Evolutionary conservation across 768 basidiomycete species (phyloP), one percentile per base, ranked within the genome.

Genomic region (Trametes coccinea): DNA sequence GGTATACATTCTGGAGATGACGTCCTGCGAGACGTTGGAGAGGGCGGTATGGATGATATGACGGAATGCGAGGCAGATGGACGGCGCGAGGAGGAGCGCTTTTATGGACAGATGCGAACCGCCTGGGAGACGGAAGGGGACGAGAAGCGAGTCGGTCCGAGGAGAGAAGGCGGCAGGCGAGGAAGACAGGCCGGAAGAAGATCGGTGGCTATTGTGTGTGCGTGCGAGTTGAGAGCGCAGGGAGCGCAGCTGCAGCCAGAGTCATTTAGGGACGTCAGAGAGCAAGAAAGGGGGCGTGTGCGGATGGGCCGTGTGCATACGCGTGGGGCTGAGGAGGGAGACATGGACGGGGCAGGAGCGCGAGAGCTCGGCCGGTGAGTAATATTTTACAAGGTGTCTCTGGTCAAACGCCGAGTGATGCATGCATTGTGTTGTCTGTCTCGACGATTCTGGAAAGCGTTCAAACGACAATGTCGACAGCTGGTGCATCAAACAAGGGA

Each of bases 101-200:
- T n/a, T 11, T 29, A 22, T 31, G 16, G 48, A 43, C 46, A 40
- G 22, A 33, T 48, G 31, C 37, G 27, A 49, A n/a, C 49, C 48
- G 14, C 31, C 31, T 37, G 22, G 39, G 49, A 30, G 11, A 43
- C 56, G 56, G 49, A 31, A 39, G 43, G 17, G 57, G 39, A 14
- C 17, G 49, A 59, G 41, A 51, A 59, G 57, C 41, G 8, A 37
- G 56, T 48, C 57, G 57, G 57, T 43, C 49, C 41, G 49, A 43
- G 43, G 49, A 8, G 22, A 59, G 57, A 59, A 59, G 57, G 48
- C 31, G 16, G 49, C 57, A 34, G 34, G 17, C 7, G 27, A 51
- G 57, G 56, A 17, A 33, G 4, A 9, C 14, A 14, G 16, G 30
- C 48, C 57, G 56, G 48, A 50, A 51, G 48, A 59, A 59, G 37